Base-by-base conservation (phyloP, 164 flowering plant genomes). In the Nelumbo lutea region DNA sequence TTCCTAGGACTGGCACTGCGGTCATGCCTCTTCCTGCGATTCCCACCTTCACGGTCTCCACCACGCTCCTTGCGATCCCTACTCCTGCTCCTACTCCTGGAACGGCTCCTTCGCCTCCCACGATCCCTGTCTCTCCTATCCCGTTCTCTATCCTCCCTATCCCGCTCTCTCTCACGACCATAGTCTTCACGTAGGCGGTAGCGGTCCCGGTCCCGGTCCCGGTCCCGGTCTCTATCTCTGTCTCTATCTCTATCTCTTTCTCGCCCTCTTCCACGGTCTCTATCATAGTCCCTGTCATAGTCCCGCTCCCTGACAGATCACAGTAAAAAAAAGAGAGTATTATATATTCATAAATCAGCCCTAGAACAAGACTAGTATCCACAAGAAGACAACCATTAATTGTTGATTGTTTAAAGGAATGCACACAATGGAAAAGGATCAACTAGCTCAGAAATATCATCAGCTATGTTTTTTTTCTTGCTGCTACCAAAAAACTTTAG, bases 51-150 rank as follows among this genome's bases (percentile, higher is more conserved):
- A 47, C 91, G 87, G 61, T 91, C 81, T 47, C 68, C 65, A 62
- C 72, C 68, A 53, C 75, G 77, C 10, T 79, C 98, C 65, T 76
- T 82, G 9, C 84, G 85, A 27, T 84, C 86, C 59, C 81, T 76
- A 65, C 93, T 88, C 76, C 88, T 77, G 68, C 92, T 86, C 42
- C 90, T 77, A 79, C 95, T 87, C 76, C 96, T 86, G 38, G 90
- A 85, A 56, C 59, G 79, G 68, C 95, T 86, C 77, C 90, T 80
- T 39, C 86, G 85, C 79, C 97, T 84, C 42, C 84, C 90, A n/a
- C 90, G 83, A 14, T 88, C 92, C 73, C 88, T 88, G 41, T 87
- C 96, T 71, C 94, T 82, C 69, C 94, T 84, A n/a, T 91, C 96
- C 55, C 87, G 73, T 9, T 82, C 89, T 68, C 90, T 75, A 27